These are phyloP conservation scores for Metschnikowia hibisci DNA, from an alignment of 805 yeast genomes.

Conservation along the genomic window DNA sequence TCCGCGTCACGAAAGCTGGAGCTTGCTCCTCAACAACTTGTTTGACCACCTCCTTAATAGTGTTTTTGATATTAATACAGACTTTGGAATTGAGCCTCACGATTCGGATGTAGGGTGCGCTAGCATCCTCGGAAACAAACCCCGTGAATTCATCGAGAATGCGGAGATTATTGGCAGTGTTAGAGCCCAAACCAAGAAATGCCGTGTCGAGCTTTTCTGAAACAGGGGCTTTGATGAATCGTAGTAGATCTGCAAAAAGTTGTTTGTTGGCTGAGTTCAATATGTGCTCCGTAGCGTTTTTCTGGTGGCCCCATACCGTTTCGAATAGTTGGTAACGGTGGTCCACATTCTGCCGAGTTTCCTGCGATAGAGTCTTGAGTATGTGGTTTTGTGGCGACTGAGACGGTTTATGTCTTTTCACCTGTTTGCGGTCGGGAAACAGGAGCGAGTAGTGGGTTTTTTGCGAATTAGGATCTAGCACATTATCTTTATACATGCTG, in stretches of 20 bases:
- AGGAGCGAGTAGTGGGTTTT: constrained; percentile 34
- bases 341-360: constrained; percentile 19
- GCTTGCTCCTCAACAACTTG: constrained; percentile 23
- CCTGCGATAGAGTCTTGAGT: constrained; percentile 22
- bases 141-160: constrained; percentile 33
- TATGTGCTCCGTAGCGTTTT: constrained; percentile 24
- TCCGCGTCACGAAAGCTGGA: background rate
- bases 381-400: background rate
- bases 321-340: constrained; percentile 24
- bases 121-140: constrained; percentile 14
- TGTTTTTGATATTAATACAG: constrained; percentile 31
- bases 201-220: constrained; percentile 27
- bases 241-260: constrained; percentile 25
- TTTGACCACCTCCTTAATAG: constrained; percentile 31
- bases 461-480: constrained; percentile 20
- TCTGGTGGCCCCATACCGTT: constrained; percentile 29
- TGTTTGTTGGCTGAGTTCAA: constrained; percentile 31
- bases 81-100: constrained; percentile 29
- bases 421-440: constrained; percentile 2
- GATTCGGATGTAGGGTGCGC: constrained; percentile 15
- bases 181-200: constrained; percentile 35
- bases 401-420: background rate
- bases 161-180: constrained; percentile 39
- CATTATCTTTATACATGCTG: constrained; percentile 4
- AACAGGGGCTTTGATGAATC: constrained; percentile 20